Evolutionary conservation across 1,139 yeast genomes (phyloP).

Genomic region (Suhomyces panamericanus): DNA sequence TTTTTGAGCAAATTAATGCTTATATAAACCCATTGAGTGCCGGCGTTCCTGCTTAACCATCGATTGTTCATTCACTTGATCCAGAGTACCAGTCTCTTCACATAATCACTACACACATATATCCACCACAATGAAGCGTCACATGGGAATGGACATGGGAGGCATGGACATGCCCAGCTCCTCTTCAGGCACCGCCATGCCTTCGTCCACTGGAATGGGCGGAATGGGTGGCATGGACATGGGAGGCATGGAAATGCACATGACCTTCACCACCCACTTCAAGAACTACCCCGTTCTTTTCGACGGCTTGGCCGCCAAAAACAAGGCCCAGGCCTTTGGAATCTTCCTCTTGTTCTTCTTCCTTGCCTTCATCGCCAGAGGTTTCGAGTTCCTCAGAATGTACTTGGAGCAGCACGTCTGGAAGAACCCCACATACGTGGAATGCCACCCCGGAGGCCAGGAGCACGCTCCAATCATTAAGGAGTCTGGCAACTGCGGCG

Average conservation of each 20-base stretch:
- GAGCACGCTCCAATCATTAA: slow-evolving; percentile 11
- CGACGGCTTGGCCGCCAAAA: slow-evolving; percentile 49
- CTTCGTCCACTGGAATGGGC: slow-evolving; percentile 20
- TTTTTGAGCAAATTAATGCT: no score
- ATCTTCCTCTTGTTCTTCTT: slow-evolving; percentile 62
- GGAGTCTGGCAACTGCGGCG: slow-evolving; percentile 12
- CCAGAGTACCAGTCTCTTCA: background rate
- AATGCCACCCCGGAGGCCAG: slow-evolving; percentile 9
- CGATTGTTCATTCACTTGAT: background rate
- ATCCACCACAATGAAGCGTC: background rate
- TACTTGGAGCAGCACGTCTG: slow-evolving; percentile 70
- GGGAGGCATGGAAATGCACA: slow-evolving; percentile 43
- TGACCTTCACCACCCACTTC: slow-evolving; percentile 53
- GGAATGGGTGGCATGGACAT: slow-evolving; percentile 25
- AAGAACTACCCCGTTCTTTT: slow-evolving; percentile 62
- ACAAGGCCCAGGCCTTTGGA: slow-evolving; percentile 67
- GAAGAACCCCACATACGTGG: slow-evolving; percentile 37
- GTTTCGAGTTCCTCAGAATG: slow-evolving; percentile 55
- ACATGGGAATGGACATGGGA: slow-evolving; percentile 16
- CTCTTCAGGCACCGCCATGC: slow-evolving; percentile 6
- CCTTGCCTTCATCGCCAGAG: slow-evolving; percentile 58
- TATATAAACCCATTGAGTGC: no score
- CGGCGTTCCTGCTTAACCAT: background rate
- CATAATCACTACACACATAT: background rate
- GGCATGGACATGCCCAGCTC: slow-evolving; percentile 17